A percentile compares a stretch with the other conserved stretches of the same genome.
Conservation (phyloP, 805 yeast genomes). For the Zygosaccharomyces pseudorouxii region DNA sequence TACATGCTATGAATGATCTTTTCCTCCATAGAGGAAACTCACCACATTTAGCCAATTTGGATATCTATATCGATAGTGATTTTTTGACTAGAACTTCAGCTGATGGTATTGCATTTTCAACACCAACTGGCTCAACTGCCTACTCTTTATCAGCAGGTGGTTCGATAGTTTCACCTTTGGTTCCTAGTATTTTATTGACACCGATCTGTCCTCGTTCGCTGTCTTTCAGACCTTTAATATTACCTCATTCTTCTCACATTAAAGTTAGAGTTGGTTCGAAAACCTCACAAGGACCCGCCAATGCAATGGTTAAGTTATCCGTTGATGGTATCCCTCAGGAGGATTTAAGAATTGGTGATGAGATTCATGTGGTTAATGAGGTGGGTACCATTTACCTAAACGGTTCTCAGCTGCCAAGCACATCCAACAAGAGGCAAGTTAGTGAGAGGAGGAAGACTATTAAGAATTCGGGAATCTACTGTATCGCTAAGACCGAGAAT, state of each 20-base stretch:
- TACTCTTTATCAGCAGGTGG: conserved; percentile 90
- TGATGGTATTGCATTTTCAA: conserved; percentile 79
- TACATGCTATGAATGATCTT: conserved; percentile 88
- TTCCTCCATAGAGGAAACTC: conserved; percentile 82
- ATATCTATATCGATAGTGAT: conserved; percentile 79
- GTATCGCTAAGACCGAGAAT: conserved; percentile 74
- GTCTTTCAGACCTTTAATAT: conserved; percentile 81
- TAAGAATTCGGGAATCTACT: conserved; percentile 65
- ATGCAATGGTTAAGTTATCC: conserved; percentile 51
- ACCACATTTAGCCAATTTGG: conserved; percentile 79
- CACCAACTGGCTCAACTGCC: conserved; percentile 96
- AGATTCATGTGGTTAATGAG: conserved; percentile 65
- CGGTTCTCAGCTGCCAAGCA: conserved; percentile 45
- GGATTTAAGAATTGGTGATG: conserved; percentile 68
- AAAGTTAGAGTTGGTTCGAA: conserved; percentile 55
- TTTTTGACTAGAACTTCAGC: conserved; percentile 86
- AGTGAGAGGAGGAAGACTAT: conserved; percentile 18
- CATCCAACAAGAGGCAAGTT: conserved; percentile 16
- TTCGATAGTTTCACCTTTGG: conserved; percentile 84
- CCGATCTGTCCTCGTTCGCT: conserved; percentile 91
- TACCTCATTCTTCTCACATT: conserved; percentile 76
- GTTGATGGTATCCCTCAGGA: conserved; percentile 82
- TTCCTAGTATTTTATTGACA: conserved; percentile 73
- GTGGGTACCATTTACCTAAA: conserved; percentile 55
- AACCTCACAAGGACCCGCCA: conserved; percentile 36